Evolutionary conservation across 2,329 filamentous ascomycete genomes (phyloP).

Genomic region (Fusarium pseudocircinatum): DNA sequence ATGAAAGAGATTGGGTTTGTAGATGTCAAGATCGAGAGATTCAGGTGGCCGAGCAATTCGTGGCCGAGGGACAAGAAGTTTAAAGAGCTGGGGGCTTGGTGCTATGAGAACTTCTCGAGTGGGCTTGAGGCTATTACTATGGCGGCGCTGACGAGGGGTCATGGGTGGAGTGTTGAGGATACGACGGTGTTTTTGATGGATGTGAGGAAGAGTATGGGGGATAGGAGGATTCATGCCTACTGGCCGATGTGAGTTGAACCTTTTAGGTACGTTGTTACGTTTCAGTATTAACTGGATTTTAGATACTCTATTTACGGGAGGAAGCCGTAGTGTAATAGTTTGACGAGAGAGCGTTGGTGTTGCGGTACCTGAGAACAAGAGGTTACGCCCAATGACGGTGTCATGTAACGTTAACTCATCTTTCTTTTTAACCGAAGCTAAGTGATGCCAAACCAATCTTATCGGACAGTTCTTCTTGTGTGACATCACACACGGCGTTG

Average conservation of each 20-base stretch:
- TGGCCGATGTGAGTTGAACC: not conserved
- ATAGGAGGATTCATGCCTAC: not conserved
- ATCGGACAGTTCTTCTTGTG: not conserved
- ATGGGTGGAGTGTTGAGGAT: not conserved
- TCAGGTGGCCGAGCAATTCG: not conserved
- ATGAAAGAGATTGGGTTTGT: not conserved
- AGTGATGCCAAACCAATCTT: not conserved
- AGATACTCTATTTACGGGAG: not conserved
- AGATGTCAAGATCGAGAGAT: not conserved
- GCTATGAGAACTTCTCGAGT: not conserved
- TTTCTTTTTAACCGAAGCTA: not conserved
- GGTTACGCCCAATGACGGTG: not conserved
- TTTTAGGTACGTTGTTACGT: rapidly evolving
- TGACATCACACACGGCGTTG: not conserved
- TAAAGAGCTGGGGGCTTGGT: not conserved
- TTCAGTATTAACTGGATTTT: not conserved
- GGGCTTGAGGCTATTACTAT: not conserved
- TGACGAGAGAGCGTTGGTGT: not conserved
- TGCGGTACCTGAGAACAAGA: not conserved
- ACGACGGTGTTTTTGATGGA: not conserved
- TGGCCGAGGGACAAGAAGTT: not conserved
- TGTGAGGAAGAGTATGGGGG: not conserved
- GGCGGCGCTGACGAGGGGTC: not conserved
- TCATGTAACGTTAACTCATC: not conserved
- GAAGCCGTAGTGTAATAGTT: not conserved